phyloP scores from a whole-genome alignment of 1,284 basidiomycete species.

The Ceratobasidium sp. region DNA sequence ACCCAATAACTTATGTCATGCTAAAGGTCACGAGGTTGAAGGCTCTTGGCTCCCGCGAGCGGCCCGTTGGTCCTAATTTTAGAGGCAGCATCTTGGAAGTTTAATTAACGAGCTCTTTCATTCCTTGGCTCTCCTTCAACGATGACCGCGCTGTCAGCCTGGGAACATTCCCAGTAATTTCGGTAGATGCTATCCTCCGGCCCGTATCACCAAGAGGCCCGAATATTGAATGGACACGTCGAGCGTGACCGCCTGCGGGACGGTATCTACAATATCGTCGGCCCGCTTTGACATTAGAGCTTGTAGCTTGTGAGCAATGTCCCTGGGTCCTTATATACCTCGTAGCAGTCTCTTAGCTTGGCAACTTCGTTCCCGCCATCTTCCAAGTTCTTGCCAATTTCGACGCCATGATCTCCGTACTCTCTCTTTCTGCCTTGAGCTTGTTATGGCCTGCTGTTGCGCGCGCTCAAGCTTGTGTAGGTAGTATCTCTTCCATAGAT shows the following conservation, averaged over 20 bases:
- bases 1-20: neutral
- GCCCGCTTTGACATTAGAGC: slow-evolving; percentile 1
- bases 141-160: too few relatives aligned
- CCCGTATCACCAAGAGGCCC: slow-evolving; percentile 6
- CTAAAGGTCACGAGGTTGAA: too few relatives aligned
- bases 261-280: neutral
- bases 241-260: slow-evolving; percentile 3
- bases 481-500: slow-evolving; percentile 39
- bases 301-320: too few relatives aligned
- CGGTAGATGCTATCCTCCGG: neutral
- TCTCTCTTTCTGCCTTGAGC: neutral
- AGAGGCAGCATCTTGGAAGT: slow-evolving; percentile 1
- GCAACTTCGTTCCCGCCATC: too few relatives aligned
- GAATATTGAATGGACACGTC: too few relatives aligned
- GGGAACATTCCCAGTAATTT: too few relatives aligned
- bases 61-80: slow-evolving; percentile 10
- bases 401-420: neutral
- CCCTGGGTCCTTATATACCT: too few relatives aligned
- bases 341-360: neutral
- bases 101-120: too few relatives aligned
- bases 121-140: too few relatives aligned
- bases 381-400: neutral
- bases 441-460: slow-evolving; percentile 1
- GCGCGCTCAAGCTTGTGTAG: slow-evolving; percentile 39
- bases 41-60: neutral